Evolutionary conservation across 108 stramenopile species (phyloP), one percentile per base, ranked within the genome.

Genomic region (Stephanodiscus triporus): DNA sequence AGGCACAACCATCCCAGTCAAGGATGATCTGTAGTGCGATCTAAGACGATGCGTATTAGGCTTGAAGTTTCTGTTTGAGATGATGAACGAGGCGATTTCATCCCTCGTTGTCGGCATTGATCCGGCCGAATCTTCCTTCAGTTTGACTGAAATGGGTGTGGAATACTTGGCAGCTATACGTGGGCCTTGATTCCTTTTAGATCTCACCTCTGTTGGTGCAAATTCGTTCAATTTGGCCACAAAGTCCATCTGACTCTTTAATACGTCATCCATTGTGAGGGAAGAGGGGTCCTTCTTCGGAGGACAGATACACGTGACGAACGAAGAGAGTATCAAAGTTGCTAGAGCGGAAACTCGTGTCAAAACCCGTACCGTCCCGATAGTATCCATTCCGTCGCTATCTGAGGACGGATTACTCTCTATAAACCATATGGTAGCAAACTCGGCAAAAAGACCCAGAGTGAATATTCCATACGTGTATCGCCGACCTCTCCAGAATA

Each of bases 201-300:
- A 23, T 34, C 5, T 34, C 40, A 26, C 64, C 29, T 42, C 48
- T 51, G 36, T 50, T 23, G 26, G 30, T 42, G 20, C 26, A 16
- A 57, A 17, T n/a, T 45, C 57, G 53, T 72, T 62, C 58, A 80
- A 38, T 58, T 73, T 58, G 13, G 72, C 11, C 11, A 73, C 50
- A 4, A 80, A 57, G 10, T 72, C 71, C 72, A 73, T 68, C 22
- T 73, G 72, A 16, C 51, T 73, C 38, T 47, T 66, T 3, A 80
- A 20, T 27, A 73, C 38, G 24, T 73, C 72, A 19, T 73, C 72
- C 72, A 63, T 73, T 37, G 51, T 68, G 16, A 66, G 20, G 22
- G 45, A 57, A 11, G 65, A 20, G 26, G 24, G 6, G 40, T 51
- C 48, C 40, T 32, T 34, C 17, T 29, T 9, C 17, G 65, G 30